phyloP scores from a whole-genome alignment of 2,329 filamentous ascomycete genomes.

The Colletotrichum noveboracense region DNA sequence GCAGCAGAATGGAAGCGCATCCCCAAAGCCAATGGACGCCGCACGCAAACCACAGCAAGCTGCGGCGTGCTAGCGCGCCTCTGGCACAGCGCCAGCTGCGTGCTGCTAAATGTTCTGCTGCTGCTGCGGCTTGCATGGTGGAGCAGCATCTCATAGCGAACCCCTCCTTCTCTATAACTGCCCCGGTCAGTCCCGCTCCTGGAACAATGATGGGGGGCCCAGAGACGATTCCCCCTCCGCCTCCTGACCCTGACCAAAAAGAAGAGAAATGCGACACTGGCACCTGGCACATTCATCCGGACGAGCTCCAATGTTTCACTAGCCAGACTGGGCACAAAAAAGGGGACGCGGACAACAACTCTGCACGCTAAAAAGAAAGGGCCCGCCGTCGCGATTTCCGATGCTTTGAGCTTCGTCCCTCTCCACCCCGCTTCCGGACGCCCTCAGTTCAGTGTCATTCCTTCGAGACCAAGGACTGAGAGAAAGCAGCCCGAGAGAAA shows the following conservation, averaged over 20 bases:
- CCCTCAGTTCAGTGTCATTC: neutral
- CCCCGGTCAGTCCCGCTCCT: constrained; percentile 13
- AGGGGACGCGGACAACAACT: constrained; percentile 6
- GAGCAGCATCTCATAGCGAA: neutral
- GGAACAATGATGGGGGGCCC: neutral
- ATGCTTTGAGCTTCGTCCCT: constrained; percentile 20
- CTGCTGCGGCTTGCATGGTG: constrained; percentile 14
- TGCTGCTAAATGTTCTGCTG: neutral
- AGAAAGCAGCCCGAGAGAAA: neutral
- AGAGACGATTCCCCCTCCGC: neutral
- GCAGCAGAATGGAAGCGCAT: neutral
- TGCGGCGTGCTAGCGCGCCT: neutral
- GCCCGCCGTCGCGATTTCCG: constrained; percentile 15
- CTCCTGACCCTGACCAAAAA: neutral
- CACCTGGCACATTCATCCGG: neutral
- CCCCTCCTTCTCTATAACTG: constrained; percentile 12
- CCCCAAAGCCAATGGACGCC: neutral
- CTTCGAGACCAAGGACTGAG: neutral
- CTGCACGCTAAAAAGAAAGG: constrained; percentile 23
- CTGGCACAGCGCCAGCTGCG: neutral
- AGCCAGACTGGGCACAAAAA: constrained; percentile 13
- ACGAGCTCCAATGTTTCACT: constrained; percentile 18
- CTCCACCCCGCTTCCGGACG: constrained; percentile 20
- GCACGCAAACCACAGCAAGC: neutral
- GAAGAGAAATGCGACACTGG: constrained; percentile 14